A percentile compares a stretch with the other conserved stretches of the same genome.
These are phyloP conservation scores for Striga asiatica DNA, from an alignment of 257 asterid genomes.

Conservation along the genomic window DNA sequence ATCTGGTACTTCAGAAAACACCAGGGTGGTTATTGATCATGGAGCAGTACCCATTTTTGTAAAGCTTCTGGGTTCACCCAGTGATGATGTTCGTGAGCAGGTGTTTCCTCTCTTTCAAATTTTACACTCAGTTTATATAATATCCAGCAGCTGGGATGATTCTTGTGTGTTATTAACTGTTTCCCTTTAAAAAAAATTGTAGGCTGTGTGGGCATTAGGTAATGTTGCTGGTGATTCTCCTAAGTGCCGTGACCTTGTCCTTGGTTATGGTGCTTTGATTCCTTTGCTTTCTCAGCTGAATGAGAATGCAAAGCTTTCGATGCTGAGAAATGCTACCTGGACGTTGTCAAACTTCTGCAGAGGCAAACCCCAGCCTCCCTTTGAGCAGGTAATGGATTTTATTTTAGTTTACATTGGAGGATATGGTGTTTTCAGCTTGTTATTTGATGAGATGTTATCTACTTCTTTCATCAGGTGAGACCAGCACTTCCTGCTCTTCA, in stretches of 20 bases:
- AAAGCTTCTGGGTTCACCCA: conserved; percentile 74
- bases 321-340: conserved; percentile 98
- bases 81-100: conserved; percentile 97
- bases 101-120: conserved; percentile 20
- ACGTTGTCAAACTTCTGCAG: conserved; percentile 89
- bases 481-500: conserved; percentile 87
- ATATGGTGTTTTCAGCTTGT: neutral
- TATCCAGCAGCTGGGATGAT: neutral
- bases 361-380: conserved; percentile 94
- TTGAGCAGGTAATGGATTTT: conserved; percentile 64
- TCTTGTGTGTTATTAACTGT: neutral
- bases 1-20: conserved; percentile 88
- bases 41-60: conserved; percentile 82
- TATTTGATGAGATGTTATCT: conserved; percentile 1
- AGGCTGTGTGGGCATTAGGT: conserved; percentile 99
- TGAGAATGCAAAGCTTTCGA: conserved; percentile 72
- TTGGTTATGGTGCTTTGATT: conserved; percentile 64
- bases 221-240: conserved; percentile 96
- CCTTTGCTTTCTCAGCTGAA: conserved; percentile 75
- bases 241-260: conserved; percentile 85
- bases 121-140: neutral
- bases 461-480: conserved; percentile 38
- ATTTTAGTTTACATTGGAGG: neutral
- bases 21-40: conserved; percentile 81
- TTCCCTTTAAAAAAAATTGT: neutral